Conservation (phyloP, 768 basidiomycete species). For the Rhizopogon salebrosus region DNA sequence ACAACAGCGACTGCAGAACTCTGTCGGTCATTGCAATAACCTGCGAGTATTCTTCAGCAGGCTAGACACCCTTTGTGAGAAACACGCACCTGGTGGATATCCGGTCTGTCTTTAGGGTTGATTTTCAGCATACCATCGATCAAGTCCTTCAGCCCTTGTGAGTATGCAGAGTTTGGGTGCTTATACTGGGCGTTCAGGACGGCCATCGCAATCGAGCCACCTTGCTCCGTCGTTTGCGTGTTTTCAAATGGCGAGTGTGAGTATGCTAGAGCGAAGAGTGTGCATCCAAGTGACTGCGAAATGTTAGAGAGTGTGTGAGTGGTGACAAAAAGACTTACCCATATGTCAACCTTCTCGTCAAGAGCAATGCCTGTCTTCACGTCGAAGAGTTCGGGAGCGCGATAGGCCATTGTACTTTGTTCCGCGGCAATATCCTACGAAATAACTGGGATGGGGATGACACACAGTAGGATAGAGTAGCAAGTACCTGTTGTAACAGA, state of each 20-base stretch:
- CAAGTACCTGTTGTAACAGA: constrained; percentile 76
- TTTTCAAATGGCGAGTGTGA: constrained; percentile 96
- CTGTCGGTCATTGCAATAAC: constrained; percentile 63
- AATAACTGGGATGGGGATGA: not conserved
- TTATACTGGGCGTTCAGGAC: constrained; percentile 91
- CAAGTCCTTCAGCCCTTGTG: constrained; percentile 73
- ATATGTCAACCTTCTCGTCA: constrained; percentile 95
- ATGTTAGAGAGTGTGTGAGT: not conserved
- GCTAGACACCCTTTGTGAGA: not conserved
- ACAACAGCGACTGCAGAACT: constrained; percentile 56
- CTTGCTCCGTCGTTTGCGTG: constrained; percentile 85
- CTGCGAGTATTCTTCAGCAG: constrained; percentile 29
- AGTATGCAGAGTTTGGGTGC: constrained; percentile 84
- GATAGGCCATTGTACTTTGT: constrained; percentile 97
- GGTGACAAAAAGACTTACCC: constrained; percentile 54
- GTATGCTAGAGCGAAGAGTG: constrained; percentile 91
- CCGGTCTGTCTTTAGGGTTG: constrained; percentile 77
- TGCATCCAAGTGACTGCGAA: constrained; percentile 86
- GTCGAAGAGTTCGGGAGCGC: constrained; percentile 96
- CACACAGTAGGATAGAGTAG: not conserved
- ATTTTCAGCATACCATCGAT: constrained; percentile 83
- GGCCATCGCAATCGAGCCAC: constrained; percentile 96
- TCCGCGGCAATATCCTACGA: constrained; percentile 88
- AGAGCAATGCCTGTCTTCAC: constrained; percentile 85
- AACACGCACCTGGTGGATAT: constrained; percentile 70